A percentile compares a stretch with the other conserved stretches of the same genome.
These are phyloP conservation scores for Pyrus hybrid DNA, from an alignment of 331 rosid species.

Conservation along the genomic window DNA sequence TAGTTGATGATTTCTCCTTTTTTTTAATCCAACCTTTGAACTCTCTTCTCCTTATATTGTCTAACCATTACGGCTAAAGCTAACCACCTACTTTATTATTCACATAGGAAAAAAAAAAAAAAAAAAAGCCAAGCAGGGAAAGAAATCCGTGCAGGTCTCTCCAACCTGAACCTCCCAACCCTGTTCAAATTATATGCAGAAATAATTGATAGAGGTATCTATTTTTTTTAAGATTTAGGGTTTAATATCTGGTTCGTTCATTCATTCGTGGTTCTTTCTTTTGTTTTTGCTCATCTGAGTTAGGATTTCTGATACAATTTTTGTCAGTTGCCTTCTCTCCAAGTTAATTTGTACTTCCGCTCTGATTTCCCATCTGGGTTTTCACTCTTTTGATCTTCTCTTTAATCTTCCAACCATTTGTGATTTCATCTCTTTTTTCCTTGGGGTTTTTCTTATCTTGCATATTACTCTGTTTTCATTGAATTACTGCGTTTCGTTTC, in stretches of 20 bases:
- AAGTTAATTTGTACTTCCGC: background rate
- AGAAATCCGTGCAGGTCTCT: background rate
- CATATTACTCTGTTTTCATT: background rate
- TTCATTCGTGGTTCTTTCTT: background rate
- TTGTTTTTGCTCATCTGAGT: background rate
- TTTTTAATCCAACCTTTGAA: background rate
- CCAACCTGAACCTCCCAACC: background rate
- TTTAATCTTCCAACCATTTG: background rate
- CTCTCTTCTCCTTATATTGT: background rate
- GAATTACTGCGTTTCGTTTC: background rate
- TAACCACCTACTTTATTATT: background rate
- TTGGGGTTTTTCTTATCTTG: background rate
- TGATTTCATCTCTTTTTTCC: background rate
- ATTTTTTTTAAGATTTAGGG: background rate
- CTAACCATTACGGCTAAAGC: background rate
- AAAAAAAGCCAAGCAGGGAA: background rate
- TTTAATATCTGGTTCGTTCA: background rate
- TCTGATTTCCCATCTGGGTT: constrained; percentile 14
- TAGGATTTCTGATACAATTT: background rate
- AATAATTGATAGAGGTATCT: background rate
- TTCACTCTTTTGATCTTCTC: background rate
- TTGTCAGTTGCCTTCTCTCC: background rate
- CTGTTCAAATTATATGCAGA: background rate
- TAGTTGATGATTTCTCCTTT: background rate
- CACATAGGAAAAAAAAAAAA: background rate